These are phyloP conservation scores for Beauveria bassiana DNA, from an alignment of 2,329 filamentous ascomycete genomes.

Conservation along the genomic window DNA sequence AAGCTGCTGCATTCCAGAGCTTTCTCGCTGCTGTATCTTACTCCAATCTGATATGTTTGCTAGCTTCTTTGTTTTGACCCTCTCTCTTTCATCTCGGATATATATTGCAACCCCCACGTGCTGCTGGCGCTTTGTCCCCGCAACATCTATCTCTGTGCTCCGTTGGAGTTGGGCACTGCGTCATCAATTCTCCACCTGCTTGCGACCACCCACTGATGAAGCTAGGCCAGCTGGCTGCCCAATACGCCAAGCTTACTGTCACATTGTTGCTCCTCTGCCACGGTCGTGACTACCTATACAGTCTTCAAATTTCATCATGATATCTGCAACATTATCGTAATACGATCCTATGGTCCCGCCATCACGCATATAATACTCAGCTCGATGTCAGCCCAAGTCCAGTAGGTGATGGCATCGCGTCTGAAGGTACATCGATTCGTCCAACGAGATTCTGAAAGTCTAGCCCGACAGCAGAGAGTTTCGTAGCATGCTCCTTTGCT, in stretches of 20 bases:
- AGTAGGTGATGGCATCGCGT: slow-evolving; percentile 24
- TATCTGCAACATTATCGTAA: slow-evolving; percentile 5
- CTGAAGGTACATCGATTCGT: slow-evolving; percentile 34
- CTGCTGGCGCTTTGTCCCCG: not conserved
- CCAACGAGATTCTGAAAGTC: slow-evolving; percentile 83
- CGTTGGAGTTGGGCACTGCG: not conserved
- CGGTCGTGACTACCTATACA: not conserved
- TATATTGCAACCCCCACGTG: not conserved
- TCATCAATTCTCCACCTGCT: not conserved
- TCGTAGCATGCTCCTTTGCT: slow-evolving; percentile 70
- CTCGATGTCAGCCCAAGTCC: slow-evolving; percentile 32
- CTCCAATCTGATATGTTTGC: not conserved
- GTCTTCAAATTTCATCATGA: slow-evolving; percentile 1
- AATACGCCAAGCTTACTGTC: not conserved
- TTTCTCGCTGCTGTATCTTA: not conserved
- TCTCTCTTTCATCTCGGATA: not conserved
- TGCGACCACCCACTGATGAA: not conserved
- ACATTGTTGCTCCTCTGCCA: not conserved
- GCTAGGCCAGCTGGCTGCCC: not conserved
- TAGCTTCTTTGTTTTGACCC: not conserved
- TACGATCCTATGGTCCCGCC: not conserved
- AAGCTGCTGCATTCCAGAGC: not conserved
- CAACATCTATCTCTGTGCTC: not conserved
- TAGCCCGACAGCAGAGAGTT: slow-evolving; percentile 77
- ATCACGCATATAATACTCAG: not conserved